A percentile compares a stretch with the other conserved stretches of the same genome.
Evolutionary conservation across 345 rosid genomes (phyloP).

Genomic region (Camelina laxa): DNA sequence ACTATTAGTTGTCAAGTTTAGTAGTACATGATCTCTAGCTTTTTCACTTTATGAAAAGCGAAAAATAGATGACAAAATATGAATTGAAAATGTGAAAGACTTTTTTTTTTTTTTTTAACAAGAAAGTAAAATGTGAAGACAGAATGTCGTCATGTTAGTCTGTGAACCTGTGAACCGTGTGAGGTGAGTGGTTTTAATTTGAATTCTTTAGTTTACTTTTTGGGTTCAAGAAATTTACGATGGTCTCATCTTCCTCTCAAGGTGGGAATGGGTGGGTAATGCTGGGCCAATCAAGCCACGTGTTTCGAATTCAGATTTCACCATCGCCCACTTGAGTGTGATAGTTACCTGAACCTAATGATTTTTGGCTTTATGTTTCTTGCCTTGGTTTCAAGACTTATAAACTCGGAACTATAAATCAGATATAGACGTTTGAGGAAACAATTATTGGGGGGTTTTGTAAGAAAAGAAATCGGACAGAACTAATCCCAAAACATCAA

Average conservation of each 20-base stretch:
- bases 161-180: slow-evolving; percentile 18
- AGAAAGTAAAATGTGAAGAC: slow-evolving; percentile 44
- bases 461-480: background rate
- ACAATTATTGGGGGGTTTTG: background rate
- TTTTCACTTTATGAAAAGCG: slow-evolving; percentile 39
- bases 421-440: background rate
- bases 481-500: background rate
- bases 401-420: background rate
- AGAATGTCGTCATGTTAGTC: slow-evolving; percentile 40
- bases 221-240: slow-evolving; percentile 5
- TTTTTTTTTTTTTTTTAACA: slow-evolving; percentile 13
- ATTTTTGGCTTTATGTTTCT: slow-evolving; percentile 17
- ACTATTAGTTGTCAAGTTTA: slow-evolving; percentile 26
- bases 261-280: slow-evolving; percentile 30
- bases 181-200: slow-evolving; percentile 26
- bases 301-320: slow-evolving; percentile 21
- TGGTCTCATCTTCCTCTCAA: slow-evolving; percentile 40
- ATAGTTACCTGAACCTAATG: slow-evolving; percentile 14
- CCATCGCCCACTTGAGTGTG: slow-evolving; percentile 15
- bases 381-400: slow-evolving; percentile 15
- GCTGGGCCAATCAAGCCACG: slow-evolving; percentile 20
- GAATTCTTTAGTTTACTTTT: slow-evolving; percentile 9
- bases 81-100: slow-evolving; percentile 14
- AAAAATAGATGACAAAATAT: background rate
- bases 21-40: slow-evolving; percentile 9